Evolutionary conservation across 2,329 filamentous ascomycete species (phyloP).

Genomic region (Xylaria sp.): DNA sequence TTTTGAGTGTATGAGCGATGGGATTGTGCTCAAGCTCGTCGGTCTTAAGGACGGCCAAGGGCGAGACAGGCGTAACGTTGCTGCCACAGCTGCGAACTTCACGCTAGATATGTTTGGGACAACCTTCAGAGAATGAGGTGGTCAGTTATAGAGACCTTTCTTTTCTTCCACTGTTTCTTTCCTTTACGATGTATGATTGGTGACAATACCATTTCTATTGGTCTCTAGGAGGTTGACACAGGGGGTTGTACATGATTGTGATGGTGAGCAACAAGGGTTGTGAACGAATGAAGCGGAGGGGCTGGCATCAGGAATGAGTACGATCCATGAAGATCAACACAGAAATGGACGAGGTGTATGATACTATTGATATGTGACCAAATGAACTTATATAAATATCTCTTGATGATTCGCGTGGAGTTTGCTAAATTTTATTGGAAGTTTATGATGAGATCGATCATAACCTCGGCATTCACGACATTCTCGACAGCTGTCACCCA

Average conservation of each 20-base stretch:
- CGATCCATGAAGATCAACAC: neutral
- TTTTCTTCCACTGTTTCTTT: too few species aligned
- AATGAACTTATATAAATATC: too few species aligned
- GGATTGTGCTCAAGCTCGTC: too few species aligned
- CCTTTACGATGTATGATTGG: neutral
- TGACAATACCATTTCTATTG: neutral
- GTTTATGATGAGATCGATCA: neutral
- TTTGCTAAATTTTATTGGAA: too few species aligned
- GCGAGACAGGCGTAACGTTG: too few species aligned
- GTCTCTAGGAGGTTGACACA: neutral
- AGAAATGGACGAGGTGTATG: neutral
- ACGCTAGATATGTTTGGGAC: too few species aligned
- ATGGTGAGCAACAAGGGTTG: neutral
- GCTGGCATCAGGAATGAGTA: neutral
- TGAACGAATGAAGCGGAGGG: neutral
- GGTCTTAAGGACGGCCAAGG: too few species aligned
- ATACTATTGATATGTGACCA: neutral
- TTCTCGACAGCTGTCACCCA: neutral
- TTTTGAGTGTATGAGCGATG: too few species aligned
- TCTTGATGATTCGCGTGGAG: too few species aligned
- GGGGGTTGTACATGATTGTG: neutral
- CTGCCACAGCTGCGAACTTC: too few species aligned
- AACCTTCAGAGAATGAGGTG: too few species aligned
- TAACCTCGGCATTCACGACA: neutral
- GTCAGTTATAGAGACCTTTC: too few species aligned